These are phyloP conservation scores for Thermochaetoides dissita DNA, from an alignment of 2,329 filamentous ascomycete species.

Conservation along the genomic window DNA sequence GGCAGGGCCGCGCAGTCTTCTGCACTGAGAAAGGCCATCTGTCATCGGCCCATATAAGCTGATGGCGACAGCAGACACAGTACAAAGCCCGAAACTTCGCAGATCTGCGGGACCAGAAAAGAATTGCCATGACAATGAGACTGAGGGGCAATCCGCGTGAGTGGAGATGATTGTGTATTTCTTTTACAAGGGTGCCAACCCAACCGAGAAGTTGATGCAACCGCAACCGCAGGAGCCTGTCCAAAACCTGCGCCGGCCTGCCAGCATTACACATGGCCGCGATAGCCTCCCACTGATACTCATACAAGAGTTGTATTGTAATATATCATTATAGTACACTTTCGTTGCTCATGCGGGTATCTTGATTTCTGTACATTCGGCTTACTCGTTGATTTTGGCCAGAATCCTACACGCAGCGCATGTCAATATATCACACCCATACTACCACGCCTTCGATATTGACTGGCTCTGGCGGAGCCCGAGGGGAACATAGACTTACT, in stretches of 20 bases:
- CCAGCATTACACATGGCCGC: constrained; percentile 9
- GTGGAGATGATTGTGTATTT: constrained; percentile 4
- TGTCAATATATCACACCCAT: constrained; percentile 9
- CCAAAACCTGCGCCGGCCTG: neutral
- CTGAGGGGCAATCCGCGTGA: neutral
- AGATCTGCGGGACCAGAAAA: neutral
- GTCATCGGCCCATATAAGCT: too few species aligned
- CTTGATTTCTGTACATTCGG: constrained; percentile 13
- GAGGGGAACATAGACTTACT: constrained; percentile 49
- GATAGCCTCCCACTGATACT: neutral
- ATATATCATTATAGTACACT: constrained; percentile 19
- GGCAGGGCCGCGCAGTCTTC: too few species aligned
- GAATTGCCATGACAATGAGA: neutral
- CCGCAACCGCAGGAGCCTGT: neutral
- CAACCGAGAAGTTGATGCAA: neutral
- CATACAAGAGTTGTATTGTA: constrained; percentile 14
- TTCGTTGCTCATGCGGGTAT: constrained; percentile 15
- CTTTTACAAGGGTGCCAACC: neutral
- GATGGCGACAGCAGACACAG: neutral
- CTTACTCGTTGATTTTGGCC: constrained; percentile 97
- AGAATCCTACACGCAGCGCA: constrained; percentile 52
- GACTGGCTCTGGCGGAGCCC: neutral
- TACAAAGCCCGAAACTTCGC: neutral
- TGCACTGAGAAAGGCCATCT: too few species aligned
- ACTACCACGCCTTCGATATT: neutral